Percentiles rank a stretch among this genome's conserved stretches.
phyloP scores from a whole-genome alignment of 768 basidiomycete species.

The Lactarius akahatsu region DNA sequence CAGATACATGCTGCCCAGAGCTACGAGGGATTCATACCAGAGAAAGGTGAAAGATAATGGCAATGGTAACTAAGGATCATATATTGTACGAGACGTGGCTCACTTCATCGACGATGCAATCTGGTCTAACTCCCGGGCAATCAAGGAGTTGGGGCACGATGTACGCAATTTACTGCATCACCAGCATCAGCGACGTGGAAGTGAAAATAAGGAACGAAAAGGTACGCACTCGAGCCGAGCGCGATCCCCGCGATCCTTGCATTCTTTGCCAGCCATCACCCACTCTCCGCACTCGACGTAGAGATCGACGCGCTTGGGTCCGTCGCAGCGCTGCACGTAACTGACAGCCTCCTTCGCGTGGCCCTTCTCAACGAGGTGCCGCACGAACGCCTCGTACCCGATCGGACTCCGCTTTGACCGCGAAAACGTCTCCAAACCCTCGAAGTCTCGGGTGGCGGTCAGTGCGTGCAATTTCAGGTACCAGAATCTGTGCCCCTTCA shows the following conservation, averaged over 20 bases:
- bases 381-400: conserved; percentile 90
- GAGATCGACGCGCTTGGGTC: conserved; percentile 76
- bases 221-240: conserved; percentile 73
- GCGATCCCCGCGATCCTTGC: conserved; percentile 87
- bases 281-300: conserved; percentile 92
- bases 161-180: conserved; percentile 61
- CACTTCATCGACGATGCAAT: conserved; percentile 66
- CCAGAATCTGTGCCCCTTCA: conserved; percentile 69
- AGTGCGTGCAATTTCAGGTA: conserved; percentile 86
- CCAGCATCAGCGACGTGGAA: conserved; percentile 21
- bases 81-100: conserved; percentile 22
- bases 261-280: conserved; percentile 83
- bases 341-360: conserved; percentile 70
- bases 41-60: background rate
- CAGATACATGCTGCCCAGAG: background rate
- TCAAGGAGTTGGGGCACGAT: conserved; percentile 77
- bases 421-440: conserved; percentile 80
- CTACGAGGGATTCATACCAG: background rate
- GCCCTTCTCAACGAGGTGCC: conserved; percentile 71
- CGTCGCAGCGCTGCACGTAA: conserved; percentile 85
- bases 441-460: conserved; percentile 78
- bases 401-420: conserved; percentile 90
- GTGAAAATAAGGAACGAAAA: background rate
- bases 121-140: conserved; percentile 73
- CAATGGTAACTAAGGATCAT: background rate